Conservation (phyloP, 768 basidiomycete genomes). For the Austroboletus festivus region DNA sequence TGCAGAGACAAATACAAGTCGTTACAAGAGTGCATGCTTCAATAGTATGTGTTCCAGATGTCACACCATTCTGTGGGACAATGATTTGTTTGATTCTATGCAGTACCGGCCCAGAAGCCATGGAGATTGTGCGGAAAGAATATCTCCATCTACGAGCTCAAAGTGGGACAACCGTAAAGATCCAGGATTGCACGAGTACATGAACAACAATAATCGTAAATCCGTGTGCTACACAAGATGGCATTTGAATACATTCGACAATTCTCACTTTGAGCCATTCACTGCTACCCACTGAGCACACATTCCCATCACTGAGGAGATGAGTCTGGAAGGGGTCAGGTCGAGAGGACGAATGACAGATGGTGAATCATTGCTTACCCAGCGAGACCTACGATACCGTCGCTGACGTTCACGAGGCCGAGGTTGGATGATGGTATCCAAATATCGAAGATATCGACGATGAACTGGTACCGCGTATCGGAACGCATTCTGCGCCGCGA, state of each 20-base stretch:
- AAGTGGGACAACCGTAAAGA: too few relatives aligned
- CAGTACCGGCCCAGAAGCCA: constrained; percentile 72
- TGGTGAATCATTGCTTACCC: constrained; percentile 54
- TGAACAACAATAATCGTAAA: background rate
- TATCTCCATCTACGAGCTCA: constrained; percentile 65
- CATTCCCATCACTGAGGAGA: constrained; percentile 68
- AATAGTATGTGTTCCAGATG: constrained; percentile 54
- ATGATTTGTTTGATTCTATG: background rate
- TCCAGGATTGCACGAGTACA: too few relatives aligned
- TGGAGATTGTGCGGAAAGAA: constrained; percentile 68
- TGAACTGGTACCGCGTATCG: constrained; percentile 72
- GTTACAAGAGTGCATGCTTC: constrained; percentile 76
- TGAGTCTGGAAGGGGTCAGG: constrained; percentile 41
- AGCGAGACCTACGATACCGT: constrained; percentile 79
- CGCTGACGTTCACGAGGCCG: constrained; percentile 72
- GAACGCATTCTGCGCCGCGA: constrained; percentile 49
- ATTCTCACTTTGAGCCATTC: constrained; percentile 38
- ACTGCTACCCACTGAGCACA: constrained; percentile 64
- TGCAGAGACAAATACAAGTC: constrained; percentile 66
- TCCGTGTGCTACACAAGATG: background rate
- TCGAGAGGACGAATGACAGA: constrained; percentile 3
- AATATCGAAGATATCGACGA: constrained; percentile 81
- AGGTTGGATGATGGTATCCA: constrained; percentile 87
- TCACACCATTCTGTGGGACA: background rate
- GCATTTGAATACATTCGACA: background rate